Evolutionary conservation across 345 rosid genomes (phyloP).

Genomic region (Lenwebbia sp.): DNA sequence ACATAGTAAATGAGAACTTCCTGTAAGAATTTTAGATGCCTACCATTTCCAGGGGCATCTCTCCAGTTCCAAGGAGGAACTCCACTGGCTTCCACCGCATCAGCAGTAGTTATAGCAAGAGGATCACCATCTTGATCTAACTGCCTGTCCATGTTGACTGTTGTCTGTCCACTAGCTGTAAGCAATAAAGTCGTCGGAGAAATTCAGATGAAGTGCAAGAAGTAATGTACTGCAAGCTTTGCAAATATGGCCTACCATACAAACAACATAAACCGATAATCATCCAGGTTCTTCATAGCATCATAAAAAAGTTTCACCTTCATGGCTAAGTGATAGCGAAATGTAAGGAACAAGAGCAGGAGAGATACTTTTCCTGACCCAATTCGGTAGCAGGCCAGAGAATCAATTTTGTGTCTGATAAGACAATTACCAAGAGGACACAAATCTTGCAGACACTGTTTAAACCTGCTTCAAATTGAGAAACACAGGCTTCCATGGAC

Average conservation of each 20-base stretch:
- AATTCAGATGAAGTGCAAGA: background rate
- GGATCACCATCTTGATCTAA: slow-evolving; percentile 95
- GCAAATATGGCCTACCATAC: background rate
- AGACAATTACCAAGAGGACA: background rate
- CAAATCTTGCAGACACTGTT: background rate
- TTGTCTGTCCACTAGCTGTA: slow-evolving; percentile 66
- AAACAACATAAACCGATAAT: background rate
- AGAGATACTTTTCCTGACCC: background rate
- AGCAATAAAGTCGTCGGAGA: slow-evolving; percentile 2
- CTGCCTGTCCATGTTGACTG: slow-evolving; percentile 84
- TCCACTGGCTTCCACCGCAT: slow-evolving; percentile 71
- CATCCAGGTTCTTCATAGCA: background rate
- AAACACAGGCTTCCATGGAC: background rate
- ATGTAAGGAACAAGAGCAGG: background rate
- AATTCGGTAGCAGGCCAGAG: background rate
- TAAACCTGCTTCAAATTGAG: background rate
- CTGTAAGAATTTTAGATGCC: background rate
- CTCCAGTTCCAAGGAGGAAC: slow-evolving; percentile 99
- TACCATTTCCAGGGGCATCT: slow-evolving; percentile 84
- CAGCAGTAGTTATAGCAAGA: slow-evolving; percentile 79
- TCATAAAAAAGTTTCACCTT: background rate
- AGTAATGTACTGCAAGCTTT: background rate
- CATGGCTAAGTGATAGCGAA: background rate
- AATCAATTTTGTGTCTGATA: background rate
- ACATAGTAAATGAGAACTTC: background rate